phyloP scores from a whole-genome alignment of 2,329 filamentous ascomycete species.

The Colletotrichum chrysophilum region DNA sequence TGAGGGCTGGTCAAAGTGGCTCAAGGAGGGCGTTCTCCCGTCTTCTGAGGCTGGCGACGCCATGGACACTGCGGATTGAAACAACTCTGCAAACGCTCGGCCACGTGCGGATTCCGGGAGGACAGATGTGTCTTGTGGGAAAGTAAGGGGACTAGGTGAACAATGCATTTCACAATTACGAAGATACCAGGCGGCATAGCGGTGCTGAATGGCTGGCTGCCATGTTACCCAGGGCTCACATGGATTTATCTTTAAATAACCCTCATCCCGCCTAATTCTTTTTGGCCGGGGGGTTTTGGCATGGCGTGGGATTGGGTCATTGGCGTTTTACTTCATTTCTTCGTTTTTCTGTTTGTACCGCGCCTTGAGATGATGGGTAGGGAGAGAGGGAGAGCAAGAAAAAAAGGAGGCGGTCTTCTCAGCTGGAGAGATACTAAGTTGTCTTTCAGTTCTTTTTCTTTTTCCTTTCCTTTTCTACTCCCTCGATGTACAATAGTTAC shows the following conservation, averaged over 20 bases:
- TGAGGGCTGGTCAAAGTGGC: conserved; percentile 63
- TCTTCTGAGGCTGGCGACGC: conserved; percentile 31
- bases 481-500: not conserved
- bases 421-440: not conserved
- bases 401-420: not conserved
- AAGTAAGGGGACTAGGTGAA: not conserved
- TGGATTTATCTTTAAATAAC: conserved; percentile 15
- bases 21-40: conserved; percentile 52
- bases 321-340: conserved; percentile 17
- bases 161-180: conserved; percentile 13
- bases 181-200: conserved; percentile 23
- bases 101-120: not conserved
- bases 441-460: not conserved
- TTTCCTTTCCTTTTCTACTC: not conserved
- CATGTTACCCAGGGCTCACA: conserved; percentile 11
- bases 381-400: not conserved
- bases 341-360: not conserved
- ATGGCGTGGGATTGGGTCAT: conserved; percentile 10
- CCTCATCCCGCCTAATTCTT: not conserved
- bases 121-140: not conserved
- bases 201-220: conserved; percentile 17
- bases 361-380: not conserved
- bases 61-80: conserved; percentile 26
- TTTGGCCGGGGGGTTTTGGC: not conserved
- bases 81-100: not conserved